phyloP scores from a whole-genome alignment of 805 yeast species.

The Starmerella vaccinii region DNA sequence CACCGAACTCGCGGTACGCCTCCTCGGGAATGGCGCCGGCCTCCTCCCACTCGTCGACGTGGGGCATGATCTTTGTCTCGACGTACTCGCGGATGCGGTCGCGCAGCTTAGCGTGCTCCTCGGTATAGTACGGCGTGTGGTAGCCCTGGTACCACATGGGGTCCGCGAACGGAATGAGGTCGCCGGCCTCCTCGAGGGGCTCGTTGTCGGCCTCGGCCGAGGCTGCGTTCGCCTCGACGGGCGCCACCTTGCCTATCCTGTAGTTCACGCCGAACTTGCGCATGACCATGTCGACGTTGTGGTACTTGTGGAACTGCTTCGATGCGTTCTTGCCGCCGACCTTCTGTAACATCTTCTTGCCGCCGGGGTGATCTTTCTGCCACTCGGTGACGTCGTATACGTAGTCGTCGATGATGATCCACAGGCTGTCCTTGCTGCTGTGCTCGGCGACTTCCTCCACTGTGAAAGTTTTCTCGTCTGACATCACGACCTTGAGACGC shows the following conservation, averaged over 20 bases:
- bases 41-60: slow-evolving; percentile 37
- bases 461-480: slow-evolving; percentile 15
- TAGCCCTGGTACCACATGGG: slow-evolving; percentile 39
- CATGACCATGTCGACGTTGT: slow-evolving; percentile 33
- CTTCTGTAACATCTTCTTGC: slow-evolving; percentile 59
- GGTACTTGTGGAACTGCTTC: slow-evolving; percentile 48
- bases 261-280: slow-evolving; percentile 30
- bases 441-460: slow-evolving; percentile 54
- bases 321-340: slow-evolving; percentile 75
- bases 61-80: slow-evolving; percentile 33
- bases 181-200: slow-evolving; percentile 25
- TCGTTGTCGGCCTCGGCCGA: slow-evolving; percentile 16
- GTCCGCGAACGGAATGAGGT: slow-evolving; percentile 35
- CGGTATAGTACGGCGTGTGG: slow-evolving; percentile 33
- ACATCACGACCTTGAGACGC: neutral
- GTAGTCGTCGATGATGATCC: slow-evolving; percentile 75
- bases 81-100: slow-evolving; percentile 35
- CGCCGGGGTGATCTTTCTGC: slow-evolving; percentile 71
- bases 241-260: slow-evolving; percentile 28
- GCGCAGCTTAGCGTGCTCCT: slow-evolving; percentile 34
- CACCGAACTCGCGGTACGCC: slow-evolving; percentile 31
- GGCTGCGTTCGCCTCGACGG: slow-evolving; percentile 11
- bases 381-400: slow-evolving; percentile 70
- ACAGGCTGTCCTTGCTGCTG: slow-evolving; percentile 62
- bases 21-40: slow-evolving; percentile 30